Evolutionary conservation across 176 grass and related monocot species (phyloP), one percentile per base, ranked within the genome.

Genomic region (Pontederia paniculata): DNA sequence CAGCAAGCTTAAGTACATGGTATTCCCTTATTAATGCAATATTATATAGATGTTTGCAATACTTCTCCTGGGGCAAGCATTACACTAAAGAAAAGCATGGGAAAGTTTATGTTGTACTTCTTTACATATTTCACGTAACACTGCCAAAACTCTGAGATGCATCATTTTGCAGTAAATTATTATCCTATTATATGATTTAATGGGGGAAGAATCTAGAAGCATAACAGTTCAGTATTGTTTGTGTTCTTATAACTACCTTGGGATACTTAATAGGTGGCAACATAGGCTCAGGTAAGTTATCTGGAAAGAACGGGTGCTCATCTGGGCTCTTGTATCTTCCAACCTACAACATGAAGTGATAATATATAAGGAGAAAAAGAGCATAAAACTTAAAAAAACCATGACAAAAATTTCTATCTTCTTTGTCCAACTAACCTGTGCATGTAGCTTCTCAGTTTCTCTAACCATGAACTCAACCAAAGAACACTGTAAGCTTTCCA

Each of bases 281-380:
- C 55, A 80, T 23, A n/a, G 80, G 57, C 20, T 88, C 80, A 70
- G 87, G 83, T 44, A 98, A 73, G 80, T 68, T 68, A 70, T 91
- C 75, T 48, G 83, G 80, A 84, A 84, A 93, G 77, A 98, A 98
- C 42, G 87, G 78, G 54, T 98, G 83, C 70, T 98, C 94, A 82
- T 98, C 94, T 54, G 94, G 94, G 66, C 94, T 91, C 58, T 88
- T 80, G 60, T 98, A 98, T 77, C 94, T 88, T 47, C 94, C 87
- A 80, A 85, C 87, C 94, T 93, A 78, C 70, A 65, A 66, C 21
- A 10, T 42, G 43, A n/a, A 44, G 23, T 31, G 12, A 52, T 23
- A 25, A 71, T 16, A 71, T 7, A 43, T n/a, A 52, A 44, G 17
- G 31, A 56, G 1, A 62, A 68, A 80, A 65, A 5, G 54, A 42